Evolutionary conservation across 768 basidiomycete species (phyloP), one percentile per base, ranked within the genome.

Genomic region (Glaciozyma martinii): DNA sequence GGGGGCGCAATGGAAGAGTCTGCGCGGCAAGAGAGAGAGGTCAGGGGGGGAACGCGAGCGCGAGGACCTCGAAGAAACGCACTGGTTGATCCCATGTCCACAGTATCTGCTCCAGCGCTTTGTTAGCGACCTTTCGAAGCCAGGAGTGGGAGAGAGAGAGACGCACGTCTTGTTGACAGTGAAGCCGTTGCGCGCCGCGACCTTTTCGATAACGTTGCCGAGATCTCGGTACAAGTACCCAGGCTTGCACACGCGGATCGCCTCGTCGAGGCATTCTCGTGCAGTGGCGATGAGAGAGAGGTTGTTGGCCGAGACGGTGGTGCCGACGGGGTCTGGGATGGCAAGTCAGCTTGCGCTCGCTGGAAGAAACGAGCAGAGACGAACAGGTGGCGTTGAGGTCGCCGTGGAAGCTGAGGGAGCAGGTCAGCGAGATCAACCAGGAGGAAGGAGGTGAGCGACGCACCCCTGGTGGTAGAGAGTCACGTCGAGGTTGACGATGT

Each of bases 401-500:
- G 25, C 84, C 86, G 77, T 99, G 95, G 78, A 83, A 90, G 30
- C 93, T 55, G 54, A 1, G 12, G 10, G 91, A 88, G 18, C 68
- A 44, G 29, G 49, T 32, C 29, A 25, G 37, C 13, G 33, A 18
- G 56, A 29, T 27, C 23, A 49, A 46, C 23, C 32, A 52, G 43
- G 60, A 27, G 57, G 21, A 54, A 21, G 13, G 32, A 21, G 18
- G 23, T 19, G 23, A 29, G 23, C 25, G 5, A 44, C 47, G 23
- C 40, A 59, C 50, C 90, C 90, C 49, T 88, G 81, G 72, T 88
- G 83, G 76, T 85, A 94, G 15, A 91, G 76, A 3, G 87, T 81
- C 44, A 94, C 82, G 74, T 94, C 91, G 59, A 99, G 84, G 77
- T 99, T 99, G 75, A 98, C 80, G 70, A 98, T 98, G 78, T 99